These are phyloP conservation scores for Aspergillus aculeatus DNA, from an alignment of 2,329 filamentous ascomycete genomes.

Conservation along the genomic window DNA sequence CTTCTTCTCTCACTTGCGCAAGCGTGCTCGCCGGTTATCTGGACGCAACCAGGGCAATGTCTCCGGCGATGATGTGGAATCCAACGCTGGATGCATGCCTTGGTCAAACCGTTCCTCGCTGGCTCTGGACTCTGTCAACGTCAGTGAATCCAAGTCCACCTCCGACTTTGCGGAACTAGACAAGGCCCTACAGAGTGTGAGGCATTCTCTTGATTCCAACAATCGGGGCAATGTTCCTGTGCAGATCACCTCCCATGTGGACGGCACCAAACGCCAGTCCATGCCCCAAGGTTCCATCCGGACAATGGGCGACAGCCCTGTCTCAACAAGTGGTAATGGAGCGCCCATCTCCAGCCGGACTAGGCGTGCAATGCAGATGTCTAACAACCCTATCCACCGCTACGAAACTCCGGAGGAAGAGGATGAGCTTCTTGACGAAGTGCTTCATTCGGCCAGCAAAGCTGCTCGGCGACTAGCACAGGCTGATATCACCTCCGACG, in stretches of 20 bases:
- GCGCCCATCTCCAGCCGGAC: constrained; percentile 74
- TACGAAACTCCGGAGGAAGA: constrained; percentile 97
- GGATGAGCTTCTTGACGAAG: constrained; percentile 92
- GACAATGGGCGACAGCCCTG: constrained; percentile 29
- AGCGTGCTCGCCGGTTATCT: constrained; percentile 87
- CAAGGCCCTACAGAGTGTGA: constrained; percentile 60
- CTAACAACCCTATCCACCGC: constrained; percentile 71
- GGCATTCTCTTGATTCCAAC: constrained; percentile 56
- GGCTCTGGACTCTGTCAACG: constrained; percentile 63
- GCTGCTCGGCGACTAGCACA: constrained; percentile 70
- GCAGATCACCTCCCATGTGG: constrained; percentile 33
- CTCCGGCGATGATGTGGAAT: constrained; percentile 82
- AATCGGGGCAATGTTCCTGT: constrained; percentile 38
- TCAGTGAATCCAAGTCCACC: constrained; percentile 45
- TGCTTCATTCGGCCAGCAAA: constrained; percentile 71
- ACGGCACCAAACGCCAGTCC: constrained; percentile 39
- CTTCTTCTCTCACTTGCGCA: constrained; percentile 96
- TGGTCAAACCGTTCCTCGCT: constrained; percentile 88
- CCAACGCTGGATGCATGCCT: constrained; percentile 86
- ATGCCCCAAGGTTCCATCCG: constrained; percentile 38
- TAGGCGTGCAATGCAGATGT: constrained; percentile 68
- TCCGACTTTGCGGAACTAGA: constrained; percentile 61
- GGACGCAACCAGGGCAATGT: constrained; percentile 84
- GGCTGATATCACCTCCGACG: constrained; percentile 31
- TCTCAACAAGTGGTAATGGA: constrained; percentile 25